Percentiles rank a stretch among this genome's conserved stretches.
phyloP scores from a whole-genome alignment of 2,329 filamentous ascomycete genomes.

The Botrytis elliptica region DNA sequence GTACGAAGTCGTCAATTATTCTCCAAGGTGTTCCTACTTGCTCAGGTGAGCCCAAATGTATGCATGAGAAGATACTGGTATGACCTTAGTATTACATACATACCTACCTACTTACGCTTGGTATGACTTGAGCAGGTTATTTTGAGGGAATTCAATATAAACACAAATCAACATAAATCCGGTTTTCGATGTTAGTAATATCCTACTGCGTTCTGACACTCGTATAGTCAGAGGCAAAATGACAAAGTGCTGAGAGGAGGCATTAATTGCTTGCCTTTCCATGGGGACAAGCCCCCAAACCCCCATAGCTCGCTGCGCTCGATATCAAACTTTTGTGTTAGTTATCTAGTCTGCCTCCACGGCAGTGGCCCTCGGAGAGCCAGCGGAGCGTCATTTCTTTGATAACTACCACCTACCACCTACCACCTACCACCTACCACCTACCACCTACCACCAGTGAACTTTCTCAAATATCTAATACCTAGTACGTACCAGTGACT shows the following conservation, averaged over 20 bases:
- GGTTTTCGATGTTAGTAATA: neutral
- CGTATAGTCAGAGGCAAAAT: neutral
- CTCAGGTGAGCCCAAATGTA: neutral
- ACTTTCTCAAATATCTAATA: no score
- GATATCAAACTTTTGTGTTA: neutral
- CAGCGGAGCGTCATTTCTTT: neutral
- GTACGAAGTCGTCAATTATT: neutral
- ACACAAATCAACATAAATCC: neutral
- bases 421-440: neutral
- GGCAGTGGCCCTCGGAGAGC: neutral
- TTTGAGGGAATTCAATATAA: neutral
- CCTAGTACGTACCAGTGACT: no score
- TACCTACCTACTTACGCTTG: neutral
- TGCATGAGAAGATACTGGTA: neutral
- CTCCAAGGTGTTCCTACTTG: neutral
- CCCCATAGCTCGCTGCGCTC: constrained; percentile 1
- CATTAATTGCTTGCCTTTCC: neutral
- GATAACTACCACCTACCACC: neutral
- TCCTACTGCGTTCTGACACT: neutral
- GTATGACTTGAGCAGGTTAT: neutral
- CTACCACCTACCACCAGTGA: neutral
- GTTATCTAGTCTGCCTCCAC: neutral
- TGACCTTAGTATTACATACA: neutral
- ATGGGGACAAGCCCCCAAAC: neutral
- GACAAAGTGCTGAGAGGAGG: neutral